Conservation (phyloP, 2,329 filamentous ascomycete species). For the Fusarium staphyleae region DNA sequence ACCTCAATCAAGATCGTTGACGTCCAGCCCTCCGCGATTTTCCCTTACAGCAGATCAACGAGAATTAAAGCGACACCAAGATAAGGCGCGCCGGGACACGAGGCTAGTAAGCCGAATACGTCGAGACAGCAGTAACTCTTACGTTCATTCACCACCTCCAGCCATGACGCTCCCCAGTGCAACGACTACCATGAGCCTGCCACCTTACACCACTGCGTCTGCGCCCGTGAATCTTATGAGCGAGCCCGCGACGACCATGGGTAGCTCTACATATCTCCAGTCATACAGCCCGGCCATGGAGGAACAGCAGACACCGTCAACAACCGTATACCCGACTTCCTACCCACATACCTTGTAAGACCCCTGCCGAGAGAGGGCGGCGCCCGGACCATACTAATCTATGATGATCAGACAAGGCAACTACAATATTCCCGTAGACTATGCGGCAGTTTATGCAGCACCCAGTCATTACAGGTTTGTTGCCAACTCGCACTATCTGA, state of each 20-base stretch:
- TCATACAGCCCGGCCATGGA: conserved; percentile 59
- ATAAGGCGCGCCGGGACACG: conserved; percentile 64
- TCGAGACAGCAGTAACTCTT: conserved; percentile 57
- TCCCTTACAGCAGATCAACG: conserved; percentile 66
- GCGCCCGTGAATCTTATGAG: conserved; percentile 59
- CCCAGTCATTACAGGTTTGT: conserved; percentile 51
- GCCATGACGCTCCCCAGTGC: conserved; percentile 48
- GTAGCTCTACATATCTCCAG: conserved; percentile 54
- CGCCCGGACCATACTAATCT: conserved; percentile 44
- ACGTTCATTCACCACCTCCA: conserved; percentile 49
- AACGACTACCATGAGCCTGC: conserved; percentile 53
- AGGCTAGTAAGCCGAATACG: conserved; percentile 61
- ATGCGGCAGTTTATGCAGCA: conserved; percentile 48
- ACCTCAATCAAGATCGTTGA: conserved; percentile 58
- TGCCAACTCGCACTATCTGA: conserved; percentile 6
- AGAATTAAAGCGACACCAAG: conserved; percentile 67
- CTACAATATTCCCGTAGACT: conserved; percentile 56
- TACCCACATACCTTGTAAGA: conserved; percentile 50
- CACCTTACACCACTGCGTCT: conserved; percentile 60
- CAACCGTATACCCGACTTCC: conserved; percentile 45
- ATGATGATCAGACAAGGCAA: conserved; percentile 40
- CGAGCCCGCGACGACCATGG: conserved; percentile 56
- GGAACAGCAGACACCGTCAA: conserved; percentile 49
- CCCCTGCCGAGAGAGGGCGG: conserved; percentile 26
- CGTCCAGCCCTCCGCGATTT: conserved; percentile 63